Base-by-base conservation (phyloP, 805 yeast genomes). In the Barnettozyma pratensis region DNA sequence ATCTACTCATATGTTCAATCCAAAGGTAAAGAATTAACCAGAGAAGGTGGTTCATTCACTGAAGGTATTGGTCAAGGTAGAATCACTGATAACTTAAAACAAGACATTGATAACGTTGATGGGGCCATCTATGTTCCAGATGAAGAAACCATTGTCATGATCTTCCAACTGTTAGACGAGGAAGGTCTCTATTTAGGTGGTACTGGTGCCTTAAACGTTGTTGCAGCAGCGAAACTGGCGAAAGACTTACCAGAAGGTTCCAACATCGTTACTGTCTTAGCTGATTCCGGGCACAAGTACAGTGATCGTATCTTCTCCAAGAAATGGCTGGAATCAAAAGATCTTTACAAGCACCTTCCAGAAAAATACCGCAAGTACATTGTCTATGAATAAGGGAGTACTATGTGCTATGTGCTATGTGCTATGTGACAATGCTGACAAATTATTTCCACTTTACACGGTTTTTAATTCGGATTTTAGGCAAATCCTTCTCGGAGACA, bases 1-100 rank as follows among this genome's bases (percentile, higher is more conserved):
- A 74, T 91, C 41, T 87, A 87, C 69, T 79, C 89, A 8, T 89
- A 83, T 62, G 80, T 91, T 51, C 81, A 79, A 52, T 73, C 86
- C 5, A 80, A 81, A 14, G 92, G 92, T 32, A 71, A 83, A 62
- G 74, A 77, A 9, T 68, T 84, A 48, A 88, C 80, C 39, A 78
- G 90, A 59, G 74, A 77, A 1, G 97, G 97, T 31, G 80, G 88
- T 4, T 85, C 96, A 0, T 89, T 91, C 66, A 91, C 97, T 30
- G 97, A 91, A 70, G 97, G 97, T 32, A 89, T 91, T 69, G 97
- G 97, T 30, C 97, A 91, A 69, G 96, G 96, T 42, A 77, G 97
- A 59, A 85, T 91, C 59, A 91, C 97, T 6, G 85, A 79, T 54
- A 91, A 91, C 66, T 74, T 91, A 66, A 73, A 73, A 14, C 85